A percentile compares a stretch with the other conserved stretches of the same genome.
These are phyloP conservation scores for Heliosperma pusillum DNA, from an alignment of 148 eudicot genomes.

Conservation along the genomic window DNA sequence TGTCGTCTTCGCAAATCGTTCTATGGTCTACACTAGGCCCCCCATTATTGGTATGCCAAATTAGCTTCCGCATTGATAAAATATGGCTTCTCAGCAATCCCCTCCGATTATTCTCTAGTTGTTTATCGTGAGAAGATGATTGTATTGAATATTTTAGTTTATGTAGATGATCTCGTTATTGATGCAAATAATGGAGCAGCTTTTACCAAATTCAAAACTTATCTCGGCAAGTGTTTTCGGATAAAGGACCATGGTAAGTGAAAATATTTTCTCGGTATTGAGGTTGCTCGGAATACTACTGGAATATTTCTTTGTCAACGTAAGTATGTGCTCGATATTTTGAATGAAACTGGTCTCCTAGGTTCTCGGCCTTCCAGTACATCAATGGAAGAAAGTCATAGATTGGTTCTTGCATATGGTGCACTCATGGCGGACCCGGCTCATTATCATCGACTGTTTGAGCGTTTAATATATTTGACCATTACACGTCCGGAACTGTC, in stretches of 20 bases:
- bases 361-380: not conserved
- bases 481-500: not conserved
- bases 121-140: too few relatives aligned
- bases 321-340: constrained; percentile 12
- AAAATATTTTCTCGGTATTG: constrained; percentile 23
- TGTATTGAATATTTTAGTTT: not conserved
- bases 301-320: constrained; percentile 13
- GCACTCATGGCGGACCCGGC: not conserved
- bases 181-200: not conserved
- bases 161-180: not conserved
- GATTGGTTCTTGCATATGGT: not conserved
- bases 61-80: too few relatives aligned
- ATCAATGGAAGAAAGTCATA: constrained; percentile 18
- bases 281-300: not conserved
- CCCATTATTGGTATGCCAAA: too few relatives aligned
- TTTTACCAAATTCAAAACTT: not conserved
- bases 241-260: constrained; percentile 6
- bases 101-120: too few relatives aligned
- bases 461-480: not conserved
- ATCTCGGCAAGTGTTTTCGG: not conserved
- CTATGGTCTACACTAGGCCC: too few relatives aligned
- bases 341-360: not conserved
- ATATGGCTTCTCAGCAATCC: too few relatives aligned
- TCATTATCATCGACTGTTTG: not conserved
- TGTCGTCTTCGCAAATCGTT: too few relatives aligned